Percentiles rank a stretch among this genome's conserved stretches.
phyloP scores from a whole-genome alignment of 257 asterid genomes.

The Asclepias syriaca region DNA sequence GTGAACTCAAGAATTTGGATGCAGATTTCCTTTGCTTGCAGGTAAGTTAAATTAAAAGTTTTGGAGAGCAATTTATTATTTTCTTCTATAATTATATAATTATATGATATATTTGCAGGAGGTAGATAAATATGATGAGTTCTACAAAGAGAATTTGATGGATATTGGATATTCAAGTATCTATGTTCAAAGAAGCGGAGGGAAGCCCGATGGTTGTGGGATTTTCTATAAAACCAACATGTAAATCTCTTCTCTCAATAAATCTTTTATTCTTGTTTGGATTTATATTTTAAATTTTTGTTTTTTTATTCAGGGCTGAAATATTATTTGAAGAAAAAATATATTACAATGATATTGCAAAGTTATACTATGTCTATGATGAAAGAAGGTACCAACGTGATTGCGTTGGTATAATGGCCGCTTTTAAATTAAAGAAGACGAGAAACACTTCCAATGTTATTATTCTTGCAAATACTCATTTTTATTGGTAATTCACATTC shows the following conservation, averaged over 20 bases:
- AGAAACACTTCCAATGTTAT: too few relatives aligned
- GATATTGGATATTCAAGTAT: conserved; percentile 75
- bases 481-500: conserved; percentile 48
- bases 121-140: conserved; percentile 77
- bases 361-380: conserved; percentile 39
- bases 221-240: conserved; percentile 62
- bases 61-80: too few relatives aligned
- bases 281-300: too few relatives aligned
- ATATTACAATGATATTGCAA: conserved; percentile 81
- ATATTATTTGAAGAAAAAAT: too few relatives aligned
- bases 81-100: too few relatives aligned
- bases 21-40: too few relatives aligned
- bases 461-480: conserved; percentile 63
- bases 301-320: conserved; percentile 6
- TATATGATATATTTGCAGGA: background rate
- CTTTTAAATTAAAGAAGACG: conserved; percentile 62
- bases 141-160: conserved; percentile 71
- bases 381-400: conserved; percentile 26
- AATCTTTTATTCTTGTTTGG: too few relatives aligned
- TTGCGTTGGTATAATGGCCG: conserved; percentile 88
- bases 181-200: conserved; percentile 76
- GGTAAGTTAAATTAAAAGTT: too few relatives aligned
- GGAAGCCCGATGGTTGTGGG: conserved; percentile 89
- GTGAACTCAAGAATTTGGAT: too few relatives aligned
- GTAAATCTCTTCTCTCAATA: conserved; percentile 26